Conservation (phyloP, 1,284 basidiomycete species). For the Ganoderma lingzhi region DNA sequence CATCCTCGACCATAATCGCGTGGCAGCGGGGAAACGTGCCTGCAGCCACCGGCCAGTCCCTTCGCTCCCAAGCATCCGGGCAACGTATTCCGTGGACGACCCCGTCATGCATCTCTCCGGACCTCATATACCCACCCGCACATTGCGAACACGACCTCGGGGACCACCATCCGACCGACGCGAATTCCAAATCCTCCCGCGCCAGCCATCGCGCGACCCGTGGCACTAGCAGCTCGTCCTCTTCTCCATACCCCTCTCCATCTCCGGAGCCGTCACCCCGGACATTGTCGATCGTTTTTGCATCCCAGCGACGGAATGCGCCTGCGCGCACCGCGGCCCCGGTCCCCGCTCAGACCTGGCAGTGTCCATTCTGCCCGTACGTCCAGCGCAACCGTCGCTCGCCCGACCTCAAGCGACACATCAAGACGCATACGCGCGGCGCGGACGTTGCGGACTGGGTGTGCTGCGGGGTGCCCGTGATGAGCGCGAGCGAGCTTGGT, state of each 20-base stretch:
- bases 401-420: slow-evolving; percentile 62
- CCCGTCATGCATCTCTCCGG: neutral
- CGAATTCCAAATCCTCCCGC: neutral
- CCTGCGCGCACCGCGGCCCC: neutral
- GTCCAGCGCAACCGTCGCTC: slow-evolving; percentile 50
- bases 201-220: neutral
- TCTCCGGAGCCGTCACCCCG: neutral
- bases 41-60: neutral
- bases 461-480: slow-evolving; percentile 50
- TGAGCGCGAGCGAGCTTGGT: slow-evolving; percentile 43
- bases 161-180: neutral
- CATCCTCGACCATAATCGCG: neutral
- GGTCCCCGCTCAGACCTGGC: neutral
- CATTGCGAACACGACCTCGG: neutral
- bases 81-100: neutral
- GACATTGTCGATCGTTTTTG: neutral
- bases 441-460: slow-evolving; percentile 42
- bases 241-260: neutral
- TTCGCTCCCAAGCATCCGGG: too few species aligned
- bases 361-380: slow-evolving; percentile 25
- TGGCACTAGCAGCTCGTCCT: neutral
- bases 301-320: neutral
- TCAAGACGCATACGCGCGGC: slow-evolving; percentile 54
- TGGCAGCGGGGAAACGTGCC: neutral
- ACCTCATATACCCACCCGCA: neutral